phyloP scores from a whole-genome alignment of 1,284 basidiomycete species.

The Peniophora sp. region DNA sequence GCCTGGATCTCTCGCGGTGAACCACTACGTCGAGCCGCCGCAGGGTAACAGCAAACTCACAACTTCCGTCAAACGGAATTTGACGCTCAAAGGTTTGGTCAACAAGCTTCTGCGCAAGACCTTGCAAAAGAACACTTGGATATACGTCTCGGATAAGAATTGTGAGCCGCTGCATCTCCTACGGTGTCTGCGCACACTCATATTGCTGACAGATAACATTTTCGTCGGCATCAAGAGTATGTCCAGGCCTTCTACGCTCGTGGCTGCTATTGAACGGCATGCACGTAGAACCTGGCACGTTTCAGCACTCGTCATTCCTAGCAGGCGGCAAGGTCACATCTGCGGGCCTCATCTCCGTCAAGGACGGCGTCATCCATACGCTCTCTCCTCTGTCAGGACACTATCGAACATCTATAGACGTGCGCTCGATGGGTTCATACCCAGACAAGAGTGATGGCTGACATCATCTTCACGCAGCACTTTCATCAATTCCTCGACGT shows the following conservation, averaged over 20 bases:
- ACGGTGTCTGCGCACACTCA: background rate
- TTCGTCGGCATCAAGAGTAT: constrained; percentile 65
- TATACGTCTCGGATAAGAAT: constrained; percentile 54
- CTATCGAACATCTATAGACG: constrained; percentile 26
- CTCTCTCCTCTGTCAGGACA: constrained; percentile 65
- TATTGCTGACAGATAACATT: constrained; percentile 41
- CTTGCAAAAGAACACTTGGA: constrained; percentile 57
- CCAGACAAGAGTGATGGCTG: background rate
- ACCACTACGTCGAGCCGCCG: constrained; percentile 39
- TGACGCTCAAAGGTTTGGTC: constrained; percentile 46
- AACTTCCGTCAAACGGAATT: constrained; percentile 32
- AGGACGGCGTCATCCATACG: constrained; percentile 55
- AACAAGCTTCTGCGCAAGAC: constrained; percentile 57
- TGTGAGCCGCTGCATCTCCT: constrained; percentile 23
- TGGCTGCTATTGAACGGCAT: background rate
- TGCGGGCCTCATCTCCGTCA: constrained; percentile 62
- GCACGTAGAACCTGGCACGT: constrained; percentile 40
- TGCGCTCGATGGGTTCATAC: background rate
- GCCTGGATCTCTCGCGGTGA: constrained; percentile 23
- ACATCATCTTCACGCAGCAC: constrained; percentile 34
- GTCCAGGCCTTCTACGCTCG: background rate
- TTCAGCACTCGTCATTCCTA: constrained; percentile 67
- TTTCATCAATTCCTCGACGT: constrained; percentile 56
- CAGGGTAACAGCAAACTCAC: constrained; percentile 29
- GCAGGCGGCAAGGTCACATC: constrained; percentile 55